Evolutionary conservation across 31 red algal species (phyloP).

Genomic region (Odonthalia washingtoniensis): DNA sequence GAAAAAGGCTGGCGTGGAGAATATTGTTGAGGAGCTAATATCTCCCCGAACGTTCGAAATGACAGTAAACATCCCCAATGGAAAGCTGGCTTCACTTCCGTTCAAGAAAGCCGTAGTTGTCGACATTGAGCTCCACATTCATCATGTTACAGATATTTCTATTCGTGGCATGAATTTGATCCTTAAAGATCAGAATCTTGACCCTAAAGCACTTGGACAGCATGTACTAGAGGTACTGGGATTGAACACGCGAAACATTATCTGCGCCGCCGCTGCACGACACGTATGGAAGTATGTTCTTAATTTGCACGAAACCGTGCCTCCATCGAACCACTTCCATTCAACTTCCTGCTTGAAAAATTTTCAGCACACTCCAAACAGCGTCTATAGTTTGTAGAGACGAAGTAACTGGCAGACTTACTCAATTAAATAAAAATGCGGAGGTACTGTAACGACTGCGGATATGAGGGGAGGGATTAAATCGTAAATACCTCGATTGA

Average conservation of each 20-base stretch:
- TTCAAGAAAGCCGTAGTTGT: neutral
- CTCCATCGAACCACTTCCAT: too few species aligned
- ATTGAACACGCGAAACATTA: neutral
- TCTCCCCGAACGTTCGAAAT: neutral
- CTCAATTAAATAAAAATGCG: too few species aligned
- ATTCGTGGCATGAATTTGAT: neutral
- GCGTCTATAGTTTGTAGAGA: too few species aligned
- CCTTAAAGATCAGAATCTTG: neutral
- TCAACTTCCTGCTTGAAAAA: too few species aligned
- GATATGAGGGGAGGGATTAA: too few species aligned
- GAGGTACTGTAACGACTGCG: too few species aligned
- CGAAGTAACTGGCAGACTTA: too few species aligned
- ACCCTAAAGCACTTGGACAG: neutral
- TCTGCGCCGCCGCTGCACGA: neutral
- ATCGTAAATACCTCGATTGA: too few species aligned
- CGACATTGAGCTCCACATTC: neutral
- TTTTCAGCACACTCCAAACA: too few species aligned
- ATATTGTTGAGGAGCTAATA: neutral
- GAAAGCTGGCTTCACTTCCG: neutral
- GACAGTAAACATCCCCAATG: neutral
- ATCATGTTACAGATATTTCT: neutral
- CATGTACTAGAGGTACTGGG: neutral
- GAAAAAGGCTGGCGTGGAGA: neutral
- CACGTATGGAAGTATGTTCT: too few species aligned
- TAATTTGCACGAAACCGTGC: too few species aligned